A percentile compares a stretch with the other conserved stretches of the same genome.
phyloP scores from a whole-genome alignment of 441 rosid species.

The Kokia cookei region DNA sequence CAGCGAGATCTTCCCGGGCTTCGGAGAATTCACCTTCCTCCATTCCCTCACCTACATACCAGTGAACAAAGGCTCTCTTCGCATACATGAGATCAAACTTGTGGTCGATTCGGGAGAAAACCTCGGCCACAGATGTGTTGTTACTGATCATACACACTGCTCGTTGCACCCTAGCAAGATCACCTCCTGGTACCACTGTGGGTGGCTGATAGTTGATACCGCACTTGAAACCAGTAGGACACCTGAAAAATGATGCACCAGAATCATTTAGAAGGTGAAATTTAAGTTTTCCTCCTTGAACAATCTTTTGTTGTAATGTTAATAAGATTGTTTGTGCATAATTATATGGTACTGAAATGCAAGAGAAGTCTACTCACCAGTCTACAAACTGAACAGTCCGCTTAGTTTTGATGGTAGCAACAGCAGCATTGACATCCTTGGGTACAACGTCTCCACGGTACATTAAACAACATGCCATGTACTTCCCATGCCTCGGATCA shows the following conservation, averaged over 20 bases:
- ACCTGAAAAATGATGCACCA: slow-evolving; percentile 30
- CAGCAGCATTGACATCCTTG: slow-evolving; percentile 76
- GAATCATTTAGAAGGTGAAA: slow-evolving; percentile 6
- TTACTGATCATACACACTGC: slow-evolving; percentile 93
- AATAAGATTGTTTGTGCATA: not conserved
- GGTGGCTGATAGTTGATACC: slow-evolving; percentile 91
- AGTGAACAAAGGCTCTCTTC: slow-evolving; percentile 86
- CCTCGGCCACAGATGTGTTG: slow-evolving; percentile 84
- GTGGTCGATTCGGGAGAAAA: slow-evolving; percentile 69
- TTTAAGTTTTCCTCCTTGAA: not conserved
- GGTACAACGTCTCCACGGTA: slow-evolving; percentile 84
- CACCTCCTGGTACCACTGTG: slow-evolving; percentile 79
- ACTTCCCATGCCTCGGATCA: slow-evolving; percentile 80
- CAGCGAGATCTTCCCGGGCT: slow-evolving; percentile 90
- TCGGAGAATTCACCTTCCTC: slow-evolving; percentile 93
- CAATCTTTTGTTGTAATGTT: not conserved
- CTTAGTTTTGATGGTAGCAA: slow-evolving; percentile 71
- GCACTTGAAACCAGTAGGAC: slow-evolving; percentile 89
- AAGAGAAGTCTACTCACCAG: slow-evolving; percentile 43
- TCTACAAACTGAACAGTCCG: slow-evolving; percentile 76
- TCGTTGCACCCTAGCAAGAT: slow-evolving; percentile 77
- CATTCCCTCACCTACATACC: slow-evolving; percentile 95
- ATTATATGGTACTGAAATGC: not conserved
- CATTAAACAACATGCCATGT: slow-evolving; percentile 86
- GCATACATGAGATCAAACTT: slow-evolving; percentile 87